These are phyloP conservation scores for Penicillium sp. DNA, from an alignment of 2,329 filamentous ascomycete genomes.

Conservation along the genomic window DNA sequence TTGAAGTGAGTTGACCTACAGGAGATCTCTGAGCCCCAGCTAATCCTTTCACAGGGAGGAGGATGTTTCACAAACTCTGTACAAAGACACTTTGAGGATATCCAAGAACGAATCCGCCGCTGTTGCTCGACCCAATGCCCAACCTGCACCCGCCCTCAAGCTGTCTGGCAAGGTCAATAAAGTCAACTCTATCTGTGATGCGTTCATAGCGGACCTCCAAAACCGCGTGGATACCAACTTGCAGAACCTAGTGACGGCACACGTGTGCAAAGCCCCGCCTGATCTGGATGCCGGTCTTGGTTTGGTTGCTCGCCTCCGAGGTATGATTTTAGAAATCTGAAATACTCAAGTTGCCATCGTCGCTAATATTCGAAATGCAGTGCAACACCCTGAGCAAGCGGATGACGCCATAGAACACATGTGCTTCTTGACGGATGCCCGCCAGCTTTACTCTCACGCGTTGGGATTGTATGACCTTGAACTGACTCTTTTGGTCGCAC, in stretches of 20 bases:
- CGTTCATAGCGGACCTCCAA: slow-evolving; percentile 68
- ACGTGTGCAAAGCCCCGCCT: slow-evolving; percentile 89
- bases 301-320: slow-evolving; percentile 70
- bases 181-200: slow-evolving; percentile 84
- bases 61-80: slow-evolving; percentile 90
- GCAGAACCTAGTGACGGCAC: slow-evolving; percentile 90
- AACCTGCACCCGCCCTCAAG: slow-evolving; percentile 7
- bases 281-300: slow-evolving; percentile 80
- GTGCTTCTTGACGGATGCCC: slow-evolving; percentile 93
- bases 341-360: neutral
- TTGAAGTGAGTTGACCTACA: slow-evolving; percentile 59
- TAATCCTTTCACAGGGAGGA: slow-evolving; percentile 61
- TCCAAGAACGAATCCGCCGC: slow-evolving; percentile 30
- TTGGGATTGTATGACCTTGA: slow-evolving; percentile 90
- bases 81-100: slow-evolving; percentile 73
- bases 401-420: slow-evolving; percentile 94
- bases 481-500: slow-evolving; percentile 83
- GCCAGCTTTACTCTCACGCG: slow-evolving; percentile 85
- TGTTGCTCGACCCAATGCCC: slow-evolving; percentile 25
- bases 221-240: slow-evolving; percentile 63
- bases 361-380: slow-evolving; percentile 28
- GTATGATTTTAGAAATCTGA: slow-evolving; percentile 29
- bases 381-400: slow-evolving; percentile 66
- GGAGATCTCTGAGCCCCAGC: slow-evolving; percentile 11
- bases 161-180: slow-evolving; percentile 52